A percentile compares a stretch with the other conserved stretches of the same genome.
Conservation (phyloP, 768 basidiomycete genomes). For the Tricholoma bakamatsutake region DNA sequence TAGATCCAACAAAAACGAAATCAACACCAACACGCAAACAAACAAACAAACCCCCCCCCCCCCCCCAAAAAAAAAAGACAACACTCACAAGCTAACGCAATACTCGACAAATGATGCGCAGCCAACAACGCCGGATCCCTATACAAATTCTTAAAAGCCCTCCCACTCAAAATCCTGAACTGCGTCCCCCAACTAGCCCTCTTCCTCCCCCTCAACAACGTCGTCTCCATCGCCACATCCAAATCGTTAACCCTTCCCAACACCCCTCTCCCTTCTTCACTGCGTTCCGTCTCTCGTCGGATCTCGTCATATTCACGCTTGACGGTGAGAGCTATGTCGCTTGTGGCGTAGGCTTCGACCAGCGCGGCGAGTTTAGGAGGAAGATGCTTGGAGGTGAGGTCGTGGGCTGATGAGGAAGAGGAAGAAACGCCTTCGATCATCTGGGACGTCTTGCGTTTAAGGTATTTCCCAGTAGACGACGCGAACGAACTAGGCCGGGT, state of each 20-base stretch:
- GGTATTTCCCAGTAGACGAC: too few relatives aligned
- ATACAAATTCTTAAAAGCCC: too few relatives aligned
- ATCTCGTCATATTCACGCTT: conserved; percentile 53
- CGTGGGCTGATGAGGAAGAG: too few relatives aligned
- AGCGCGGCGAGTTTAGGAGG: too few relatives aligned
- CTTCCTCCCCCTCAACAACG: conserved; percentile 62
- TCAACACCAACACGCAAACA: too few relatives aligned
- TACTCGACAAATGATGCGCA: conserved; percentile 84
- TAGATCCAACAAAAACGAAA: too few relatives aligned
- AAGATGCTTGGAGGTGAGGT: too few relatives aligned
- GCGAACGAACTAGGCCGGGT: conserved; percentile 42
- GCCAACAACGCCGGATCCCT: conserved; percentile 86
- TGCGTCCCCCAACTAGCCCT: conserved; percentile 87
- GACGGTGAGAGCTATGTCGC: conserved; percentile 47
- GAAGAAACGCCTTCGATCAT: too few relatives aligned
- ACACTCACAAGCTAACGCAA: conserved; percentile 74
- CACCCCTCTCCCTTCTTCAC: conserved; percentile 21
- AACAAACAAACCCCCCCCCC: too few relatives aligned
- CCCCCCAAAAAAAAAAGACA: background rate
- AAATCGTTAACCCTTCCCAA: conserved; percentile 34
- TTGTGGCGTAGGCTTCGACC: too few relatives aligned
- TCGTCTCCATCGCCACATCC: conserved; percentile 65
- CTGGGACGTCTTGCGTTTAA: too few relatives aligned
- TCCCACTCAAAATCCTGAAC: conserved; percentile 88
- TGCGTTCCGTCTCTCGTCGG: conserved; percentile 25